phyloP scores from a whole-genome alignment of 2,329 filamentous ascomycete genomes.

The Scolecobasidium constrictum region DNA sequence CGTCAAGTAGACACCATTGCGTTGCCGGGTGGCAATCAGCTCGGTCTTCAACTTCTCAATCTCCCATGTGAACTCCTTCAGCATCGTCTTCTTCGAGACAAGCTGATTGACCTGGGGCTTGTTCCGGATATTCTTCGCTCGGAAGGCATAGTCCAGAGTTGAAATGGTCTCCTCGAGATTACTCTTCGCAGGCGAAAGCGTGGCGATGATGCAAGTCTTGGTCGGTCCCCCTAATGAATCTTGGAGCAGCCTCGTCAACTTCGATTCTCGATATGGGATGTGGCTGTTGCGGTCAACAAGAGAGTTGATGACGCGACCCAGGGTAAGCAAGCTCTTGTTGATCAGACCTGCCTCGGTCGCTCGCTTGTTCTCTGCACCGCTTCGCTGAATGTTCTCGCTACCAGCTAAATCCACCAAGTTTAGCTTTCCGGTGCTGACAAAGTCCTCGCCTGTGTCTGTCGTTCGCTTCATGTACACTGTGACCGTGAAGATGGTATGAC shows the following conservation, averaged over 20 bases:
- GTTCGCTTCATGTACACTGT: slow-evolving; percentile 80
- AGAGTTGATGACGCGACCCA: slow-evolving; percentile 95
- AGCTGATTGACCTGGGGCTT: slow-evolving; percentile 91
- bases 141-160: slow-evolving; percentile 93
- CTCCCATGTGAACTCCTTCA: slow-evolving; percentile 81
- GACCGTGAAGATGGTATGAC: slow-evolving; percentile 95
- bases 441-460: slow-evolving; percentile 77
- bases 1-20: slow-evolving; percentile 90
- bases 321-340: slow-evolving; percentile 92
- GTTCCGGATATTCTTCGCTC: slow-evolving; percentile 96
- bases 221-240: slow-evolving; percentile 92
- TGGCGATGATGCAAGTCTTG: slow-evolving; percentile 98
- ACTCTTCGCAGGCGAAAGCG: slow-evolving; percentile 84
- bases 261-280: slow-evolving; percentile 90
- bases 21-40: slow-evolving; percentile 80
- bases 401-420: slow-evolving; percentile 95
- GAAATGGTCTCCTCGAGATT: slow-evolving; percentile 98
- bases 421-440: slow-evolving; percentile 81
- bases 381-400: slow-evolving; percentile 94
- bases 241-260: slow-evolving; percentile 87
- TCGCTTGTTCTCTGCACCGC: slow-evolving; percentile 94
- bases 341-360: slow-evolving; percentile 92
- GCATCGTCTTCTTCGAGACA: slow-evolving; percentile 83
- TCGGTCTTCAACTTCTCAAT: slow-evolving; percentile 94
- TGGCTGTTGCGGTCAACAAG: slow-evolving; percentile 82